Evolutionary conservation across 1,139 yeast species (phyloP), one percentile per base, ranked within the genome.

Genomic region (Suhomyces guaymorum): DNA sequence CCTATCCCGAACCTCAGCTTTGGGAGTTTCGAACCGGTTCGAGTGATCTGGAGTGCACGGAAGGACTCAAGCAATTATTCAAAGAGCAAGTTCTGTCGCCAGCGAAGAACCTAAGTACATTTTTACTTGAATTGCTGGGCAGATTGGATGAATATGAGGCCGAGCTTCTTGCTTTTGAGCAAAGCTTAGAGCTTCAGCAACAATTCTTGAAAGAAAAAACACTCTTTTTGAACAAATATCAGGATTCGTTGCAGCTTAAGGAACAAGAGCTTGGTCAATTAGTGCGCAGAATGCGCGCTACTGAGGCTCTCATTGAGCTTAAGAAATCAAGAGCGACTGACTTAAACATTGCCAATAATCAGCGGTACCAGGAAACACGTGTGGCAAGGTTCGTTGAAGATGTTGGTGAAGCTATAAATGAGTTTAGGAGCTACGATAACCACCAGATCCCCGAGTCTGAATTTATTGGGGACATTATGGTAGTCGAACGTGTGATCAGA

Each of bases 71-170:
- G 6, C 13, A 25, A 14, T 19, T 34, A 10, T 18, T 25, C 15
- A 8, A 25, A 8, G 13, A 26, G 7, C 29, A 33, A 7, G 15
- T 15, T 3, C 15, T 16, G 9, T 26, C 32, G 3, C 5, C 16
- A 4, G 19, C 8, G 12, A 10, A 6, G 9, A 24, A 11, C 15
- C 16, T 14, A 7, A 19, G 20, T 15, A 16, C 16, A 4, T 17
- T 24, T 5, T 17, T 33, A 5, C 31, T 26, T 5, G 15, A 21
- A 13, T 24, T 36, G 11, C 30, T 28, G 15, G 27, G 6, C 4
- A 31, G 27, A 21, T 24, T 39, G 15, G 27, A 26, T 4, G 26
- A 20, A 5, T 39, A 36, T 21, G 40, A 37, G 15, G 17, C 4
- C 4, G 33, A 35, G 14, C 31, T 40, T 10, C 18, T 16, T 5